Conservation (phyloP, 176 grass and related monocot species). For the Zea luxurians region DNA sequence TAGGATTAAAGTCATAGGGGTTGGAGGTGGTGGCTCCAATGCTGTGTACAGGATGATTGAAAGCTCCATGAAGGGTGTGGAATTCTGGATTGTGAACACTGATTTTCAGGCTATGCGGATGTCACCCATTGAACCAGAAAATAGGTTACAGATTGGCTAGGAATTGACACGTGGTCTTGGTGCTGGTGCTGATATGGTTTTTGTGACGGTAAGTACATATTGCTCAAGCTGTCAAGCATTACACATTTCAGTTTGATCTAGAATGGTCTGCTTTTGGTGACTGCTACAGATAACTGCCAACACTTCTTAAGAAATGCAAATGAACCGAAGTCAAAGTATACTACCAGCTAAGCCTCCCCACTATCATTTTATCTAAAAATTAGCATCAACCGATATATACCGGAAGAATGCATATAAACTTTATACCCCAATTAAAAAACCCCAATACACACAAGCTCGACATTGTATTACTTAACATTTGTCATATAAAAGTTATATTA, state of each 20-base stretch:
- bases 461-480: no score
- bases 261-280: not conserved
- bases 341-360: no score
- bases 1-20: slow-evolving; percentile 84
- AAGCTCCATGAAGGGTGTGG: slow-evolving; percentile 74
- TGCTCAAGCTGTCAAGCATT: slow-evolving; percentile 1
- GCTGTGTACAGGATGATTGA: slow-evolving; percentile 90
- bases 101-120: slow-evolving; percentile 89
- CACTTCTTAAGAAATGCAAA: slow-evolving; percentile 20
- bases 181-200: slow-evolving; percentile 82
- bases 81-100: slow-evolving; percentile 88
- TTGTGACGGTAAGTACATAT: slow-evolving; percentile 61
- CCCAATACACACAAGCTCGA: no score
- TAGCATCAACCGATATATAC: no score
- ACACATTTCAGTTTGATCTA: not conserved
- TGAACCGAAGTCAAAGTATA: no score
- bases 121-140: slow-evolving; percentile 59
- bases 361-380: no score
- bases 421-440: no score
- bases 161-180: slow-evolving; percentile 81
- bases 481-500: no score
- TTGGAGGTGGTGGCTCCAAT: slow-evolving; percentile 82
- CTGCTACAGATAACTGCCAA: not conserved
- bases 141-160: slow-evolving; percentile 69
- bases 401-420: no score